Conservation (phyloP, 1,284 basidiomycete genomes). For the Boletus sp. region DNA sequence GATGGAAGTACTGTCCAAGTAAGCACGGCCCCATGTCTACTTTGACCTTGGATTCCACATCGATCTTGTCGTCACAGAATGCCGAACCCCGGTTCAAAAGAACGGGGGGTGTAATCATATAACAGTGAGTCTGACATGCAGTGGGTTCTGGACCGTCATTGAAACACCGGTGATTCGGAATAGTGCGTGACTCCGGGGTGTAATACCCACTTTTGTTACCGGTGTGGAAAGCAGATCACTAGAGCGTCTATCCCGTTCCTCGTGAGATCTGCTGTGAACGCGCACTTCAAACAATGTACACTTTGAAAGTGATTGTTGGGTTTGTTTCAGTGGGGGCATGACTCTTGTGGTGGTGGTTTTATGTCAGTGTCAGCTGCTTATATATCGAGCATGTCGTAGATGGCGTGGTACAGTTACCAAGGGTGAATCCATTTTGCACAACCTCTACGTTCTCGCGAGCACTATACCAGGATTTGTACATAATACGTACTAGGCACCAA, state of each 20-base stretch:
- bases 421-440: too few relatives aligned
- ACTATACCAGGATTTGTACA: too few relatives aligned
- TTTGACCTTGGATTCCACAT: background rate
- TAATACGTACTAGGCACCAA: too few relatives aligned
- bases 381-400: too few relatives aligned
- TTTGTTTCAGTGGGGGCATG: background rate
- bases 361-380: background rate
- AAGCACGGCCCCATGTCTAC: conserved; percentile 16
- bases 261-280: conserved; percentile 45
- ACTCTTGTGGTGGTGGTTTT: background rate
- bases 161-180: conserved; percentile 31
- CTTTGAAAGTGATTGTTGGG: conserved; percentile 19
- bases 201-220: conserved; percentile 66
- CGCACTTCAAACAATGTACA: conserved; percentile 46
- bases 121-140: conserved; percentile 47
- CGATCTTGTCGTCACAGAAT: conserved; percentile 44
- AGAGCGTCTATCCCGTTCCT: conserved; percentile 48
- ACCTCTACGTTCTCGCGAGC: too few relatives aligned
- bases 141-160: background rate
- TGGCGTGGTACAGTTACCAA: background rate
- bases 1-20: conserved; percentile 67
- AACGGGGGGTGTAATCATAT: conserved; percentile 67
- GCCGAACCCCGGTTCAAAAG: conserved; percentile 60
- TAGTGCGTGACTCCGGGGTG: conserved; percentile 63
- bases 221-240: conserved; percentile 56